Base-by-base conservation (phyloP, 2,329 filamentous ascomycete species). In the Penicillium hordei region DNA sequence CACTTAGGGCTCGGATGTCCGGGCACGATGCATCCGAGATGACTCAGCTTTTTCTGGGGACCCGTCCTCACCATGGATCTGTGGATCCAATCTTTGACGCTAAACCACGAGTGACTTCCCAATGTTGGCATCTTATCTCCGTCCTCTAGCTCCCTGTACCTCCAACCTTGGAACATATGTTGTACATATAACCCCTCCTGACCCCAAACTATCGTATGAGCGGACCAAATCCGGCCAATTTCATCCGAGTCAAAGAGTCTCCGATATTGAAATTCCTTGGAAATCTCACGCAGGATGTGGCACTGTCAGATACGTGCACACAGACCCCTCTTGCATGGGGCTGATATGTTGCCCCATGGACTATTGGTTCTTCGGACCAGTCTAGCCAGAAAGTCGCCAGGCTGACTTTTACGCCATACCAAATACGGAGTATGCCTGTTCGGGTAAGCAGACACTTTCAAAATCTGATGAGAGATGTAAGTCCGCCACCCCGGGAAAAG, bases 221-320 rank as follows among this genome's bases (percentile, higher is more conserved):
- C 17, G 46, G 48, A 39, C 33, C 33, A 29, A 29, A 39, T 50
- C 9, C 25, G 34, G 38, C 25, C 13, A 1, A 44, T 36, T 34
- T 62, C 40, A 68, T 65, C 66, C 77, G 71, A 49, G 29, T 49
- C 15, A 15, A 27, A 17, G 21, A 25, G 5, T 27, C 23, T 44
- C 25, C 5, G 5, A 12, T n/a, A 4, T 27, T 44, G 17, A 7
- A 44, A n/a, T 44, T 7, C 25, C 25, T 44, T 33, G n/a, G n/a
- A 13, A 46, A 33, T 46, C 44, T 46, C n/a, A 46, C n/a, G 23
- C 5, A 42, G 17, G 17, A 27, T n/a, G 40, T 43, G 23, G 48
- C 34, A 39, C 48, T 19, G 48, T 51, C 27, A 51, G 36, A 51
- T 42, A 42, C 15, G 12, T 40, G 2, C 38, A n/a, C 27, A 27